Evolutionary conservation across 1,284 basidiomycete species (phyloP), one percentile per base, ranked within the genome.

Genomic region (Salmacisia buchloeana): DNA sequence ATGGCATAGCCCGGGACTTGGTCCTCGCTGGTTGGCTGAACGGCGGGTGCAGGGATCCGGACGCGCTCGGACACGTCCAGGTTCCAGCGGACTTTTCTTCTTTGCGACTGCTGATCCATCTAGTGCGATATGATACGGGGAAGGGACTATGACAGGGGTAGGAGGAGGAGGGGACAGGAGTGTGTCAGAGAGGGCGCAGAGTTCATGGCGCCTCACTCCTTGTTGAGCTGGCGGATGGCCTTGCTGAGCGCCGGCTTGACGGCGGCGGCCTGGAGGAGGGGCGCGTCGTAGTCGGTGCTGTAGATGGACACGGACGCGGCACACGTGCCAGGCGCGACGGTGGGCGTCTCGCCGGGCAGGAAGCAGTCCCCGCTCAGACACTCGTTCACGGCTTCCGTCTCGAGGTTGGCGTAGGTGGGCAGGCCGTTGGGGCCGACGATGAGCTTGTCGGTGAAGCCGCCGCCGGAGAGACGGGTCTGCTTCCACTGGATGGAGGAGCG

Each of bases 261-360:
- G 13, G 49, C 6, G 2, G 27, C 49, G 27, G 49, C 27, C 4
- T 27, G 13, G 27, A 27, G 29, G 49, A 54, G 49, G 27, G 73
- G 71, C 1, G 75, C 74, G 61, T 76, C 72, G 57, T 76, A 77
- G 59, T 76, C 74, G 39, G 70, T 68, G 54, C 63, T 62, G 52
- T 69, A 76, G 46, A 76, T 63, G 41, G 63, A 66, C 27, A 72
- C 66, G 12, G 72, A 65, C 15, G 67, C 69, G 36, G 70, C 61
- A 64, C 74, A 76, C 13, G 63, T 52, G 33, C 62, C 68, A 31
- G 65, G 61, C 13, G 49, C 39, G 23, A 76, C 66, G 12, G 69
- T 59, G 27, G 69, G 65, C 23, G 72, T 74, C 65, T 77, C 75
- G 12, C 75, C 75, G 23, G 69, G 69, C 12, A 76, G 66, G 10